Evolutionary conservation across 257 asterid genomes (phyloP).

Genomic region (Cordia subcordata): DNA sequence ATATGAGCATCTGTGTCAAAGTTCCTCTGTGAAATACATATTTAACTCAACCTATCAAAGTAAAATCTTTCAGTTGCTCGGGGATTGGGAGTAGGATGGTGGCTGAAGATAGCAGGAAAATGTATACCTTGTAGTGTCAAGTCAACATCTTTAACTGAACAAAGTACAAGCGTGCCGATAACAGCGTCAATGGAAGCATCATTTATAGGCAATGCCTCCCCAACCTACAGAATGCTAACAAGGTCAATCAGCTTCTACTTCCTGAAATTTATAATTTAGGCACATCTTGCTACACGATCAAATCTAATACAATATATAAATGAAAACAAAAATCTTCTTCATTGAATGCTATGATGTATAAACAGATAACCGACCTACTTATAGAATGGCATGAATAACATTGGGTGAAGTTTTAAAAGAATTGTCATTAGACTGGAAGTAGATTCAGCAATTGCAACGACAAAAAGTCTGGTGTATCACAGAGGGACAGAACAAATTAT

Average conservation of each 20-base stretch:
- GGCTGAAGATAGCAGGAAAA: background rate
- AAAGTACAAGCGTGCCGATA: constrained; percentile 79
- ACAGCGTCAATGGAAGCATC: constrained; percentile 92
- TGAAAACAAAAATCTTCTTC: background rate
- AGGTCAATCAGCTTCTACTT: background rate
- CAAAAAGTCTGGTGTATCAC: too few species aligned
- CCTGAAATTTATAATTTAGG: background rate
- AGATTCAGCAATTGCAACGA: too few species aligned
- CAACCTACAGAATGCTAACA: constrained; percentile 48
- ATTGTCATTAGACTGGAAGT: too few species aligned
- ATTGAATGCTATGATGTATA: too few species aligned
- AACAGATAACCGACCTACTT: too few species aligned
- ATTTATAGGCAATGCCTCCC: constrained; percentile 68
- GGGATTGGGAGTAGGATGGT: too few species aligned
- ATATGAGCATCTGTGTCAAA: background rate
- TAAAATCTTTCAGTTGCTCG: background rate
- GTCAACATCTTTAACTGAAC: constrained; percentile 81
- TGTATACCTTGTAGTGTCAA: constrained; percentile 57
- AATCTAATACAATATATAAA: background rate
- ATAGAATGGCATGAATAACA: too few species aligned
- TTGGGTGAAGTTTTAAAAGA: too few species aligned
- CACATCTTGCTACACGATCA: background rate
- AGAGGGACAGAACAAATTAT: too few species aligned
- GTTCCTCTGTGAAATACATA: too few species aligned
- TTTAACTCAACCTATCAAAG: background rate